A percentile compares a stretch with the other conserved stretches of the same genome.
Evolutionary conservation across 2,329 filamentous ascomycete species (phyloP).

Genomic region (Aspergillus melleus): DNA sequence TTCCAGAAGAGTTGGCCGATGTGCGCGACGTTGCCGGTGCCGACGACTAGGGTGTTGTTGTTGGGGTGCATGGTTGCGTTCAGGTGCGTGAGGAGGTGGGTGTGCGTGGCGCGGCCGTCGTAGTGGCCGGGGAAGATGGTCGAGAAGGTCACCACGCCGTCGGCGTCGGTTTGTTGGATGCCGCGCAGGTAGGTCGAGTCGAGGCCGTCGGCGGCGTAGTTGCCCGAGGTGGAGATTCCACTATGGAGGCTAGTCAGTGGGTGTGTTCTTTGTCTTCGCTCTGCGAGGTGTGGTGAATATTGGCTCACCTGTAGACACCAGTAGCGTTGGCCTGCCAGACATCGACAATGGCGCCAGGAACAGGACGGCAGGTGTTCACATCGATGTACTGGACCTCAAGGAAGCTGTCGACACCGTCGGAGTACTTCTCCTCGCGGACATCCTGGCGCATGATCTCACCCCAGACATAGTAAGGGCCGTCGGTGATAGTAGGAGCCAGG

Average conservation of each 20-base stretch:
- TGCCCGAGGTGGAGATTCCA: slow-evolving; percentile 28
- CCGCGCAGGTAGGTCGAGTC: slow-evolving; percentile 52
- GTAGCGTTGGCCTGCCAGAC: slow-evolving; percentile 52
- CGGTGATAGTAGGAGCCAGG: slow-evolving; percentile 44
- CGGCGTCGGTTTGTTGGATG: slow-evolving; percentile 47
- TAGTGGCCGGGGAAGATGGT: slow-evolving; percentile 53
- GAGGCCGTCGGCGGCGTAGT: slow-evolving; percentile 31
- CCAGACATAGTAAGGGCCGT: slow-evolving; percentile 49
- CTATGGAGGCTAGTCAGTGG: slow-evolving; percentile 7
- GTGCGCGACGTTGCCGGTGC: slow-evolving; percentile 46
- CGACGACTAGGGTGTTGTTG: slow-evolving; percentile 45
- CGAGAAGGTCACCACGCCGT: slow-evolving; percentile 52
- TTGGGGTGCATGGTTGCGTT: slow-evolving; percentile 41
- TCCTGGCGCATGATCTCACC: slow-evolving; percentile 46
- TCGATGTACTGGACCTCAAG: slow-evolving; percentile 51
- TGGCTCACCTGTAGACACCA: slow-evolving; percentile 42
- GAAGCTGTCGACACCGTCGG: slow-evolving; percentile 43
- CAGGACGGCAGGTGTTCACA: slow-evolving; percentile 46
- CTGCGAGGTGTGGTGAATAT: background rate
- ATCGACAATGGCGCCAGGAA: slow-evolving; percentile 42
- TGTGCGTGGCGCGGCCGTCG: slow-evolving; percentile 49
- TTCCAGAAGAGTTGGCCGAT: slow-evolving; percentile 55
- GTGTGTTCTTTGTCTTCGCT: slow-evolving; percentile 5
- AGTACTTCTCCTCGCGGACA: slow-evolving; percentile 39
- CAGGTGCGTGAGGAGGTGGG: slow-evolving; percentile 51